These are phyloP conservation scores for Eucalyptus sp. DNA, from an alignment of 345 rosid species.

Conservation along the genomic window DNA sequence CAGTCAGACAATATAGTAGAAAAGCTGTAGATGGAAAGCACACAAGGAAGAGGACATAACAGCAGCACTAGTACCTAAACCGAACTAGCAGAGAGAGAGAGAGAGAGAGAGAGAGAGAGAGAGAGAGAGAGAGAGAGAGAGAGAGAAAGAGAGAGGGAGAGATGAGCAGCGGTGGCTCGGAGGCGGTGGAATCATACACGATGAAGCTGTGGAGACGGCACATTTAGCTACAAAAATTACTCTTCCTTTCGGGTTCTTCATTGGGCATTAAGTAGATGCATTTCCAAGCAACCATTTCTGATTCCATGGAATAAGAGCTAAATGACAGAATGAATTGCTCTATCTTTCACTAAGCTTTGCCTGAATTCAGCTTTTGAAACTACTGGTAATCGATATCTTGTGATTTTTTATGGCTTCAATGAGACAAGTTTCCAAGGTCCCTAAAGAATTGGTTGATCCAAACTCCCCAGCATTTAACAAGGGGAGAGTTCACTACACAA, in stretches of 20 bases:
- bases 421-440: slow-evolving; percentile 6
- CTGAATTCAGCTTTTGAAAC: neutral
- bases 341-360: neutral
- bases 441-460: slow-evolving; percentile 7
- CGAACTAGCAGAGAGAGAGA: neutral
- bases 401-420: neutral
- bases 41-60: neutral
- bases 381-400: neutral
- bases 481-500: slow-evolving; percentile 27
- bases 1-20: neutral
- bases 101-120: neutral
- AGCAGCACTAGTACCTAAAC: neutral
- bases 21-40: neutral
- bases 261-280: neutral
- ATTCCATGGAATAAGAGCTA: neutral
- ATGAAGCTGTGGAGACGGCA: slow-evolving; percentile 45
- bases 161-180: neutral
- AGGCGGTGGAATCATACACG: neutral
- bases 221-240: slow-evolving; percentile 35
- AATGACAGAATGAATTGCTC: neutral
- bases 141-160: too few species aligned
- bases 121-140: too few species aligned
- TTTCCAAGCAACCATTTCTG: neutral
- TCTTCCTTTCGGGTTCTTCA: slow-evolving; percentile 39
- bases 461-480: slow-evolving; percentile 24